Evolutionary conservation across 257 asterid species (phyloP).

Genomic region (Ballota nigra): DNA sequence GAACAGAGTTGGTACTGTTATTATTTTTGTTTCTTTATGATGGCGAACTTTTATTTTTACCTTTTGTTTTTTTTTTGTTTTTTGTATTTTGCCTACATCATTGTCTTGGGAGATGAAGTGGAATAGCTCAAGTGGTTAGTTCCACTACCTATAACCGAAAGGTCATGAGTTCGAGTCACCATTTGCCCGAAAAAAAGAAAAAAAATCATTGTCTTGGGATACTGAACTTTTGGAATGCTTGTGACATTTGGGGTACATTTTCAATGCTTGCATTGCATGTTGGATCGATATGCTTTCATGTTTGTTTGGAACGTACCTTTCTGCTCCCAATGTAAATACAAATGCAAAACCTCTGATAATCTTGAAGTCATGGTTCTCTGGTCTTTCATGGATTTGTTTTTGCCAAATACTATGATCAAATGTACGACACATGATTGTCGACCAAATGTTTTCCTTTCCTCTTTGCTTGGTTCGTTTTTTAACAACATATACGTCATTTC

Average conservation of each 20-base stretch:
- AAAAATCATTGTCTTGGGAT: too few species aligned
- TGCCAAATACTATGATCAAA: not conserved
- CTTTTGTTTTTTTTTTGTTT: not conserved
- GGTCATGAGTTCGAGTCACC: too few species aligned
- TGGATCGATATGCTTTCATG: not conserved
- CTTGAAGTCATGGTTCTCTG: not conserved
- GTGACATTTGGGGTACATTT: not conserved
- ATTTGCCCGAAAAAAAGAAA: too few species aligned
- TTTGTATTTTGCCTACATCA: not conserved
- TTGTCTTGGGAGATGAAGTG: not conserved
- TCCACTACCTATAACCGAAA: too few species aligned
- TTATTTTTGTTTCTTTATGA: not conserved
- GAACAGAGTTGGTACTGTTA: not conserved
- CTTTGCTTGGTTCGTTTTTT: not conserved
- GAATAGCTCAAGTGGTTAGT: too few species aligned
- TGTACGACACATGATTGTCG: not conserved
- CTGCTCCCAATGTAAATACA: not conserved
- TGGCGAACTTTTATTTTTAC: not conserved
- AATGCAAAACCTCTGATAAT: not conserved
- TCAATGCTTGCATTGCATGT: not conserved
- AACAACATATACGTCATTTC: not conserved
- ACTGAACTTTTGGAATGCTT: not conserved
- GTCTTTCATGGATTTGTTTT: not conserved
- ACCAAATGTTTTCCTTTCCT: not conserved
- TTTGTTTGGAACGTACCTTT: not conserved